Evolutionary conservation across 2,329 filamentous ascomycete genomes (phyloP).

Genomic region (Pseudogymnoascus sp.): DNA sequence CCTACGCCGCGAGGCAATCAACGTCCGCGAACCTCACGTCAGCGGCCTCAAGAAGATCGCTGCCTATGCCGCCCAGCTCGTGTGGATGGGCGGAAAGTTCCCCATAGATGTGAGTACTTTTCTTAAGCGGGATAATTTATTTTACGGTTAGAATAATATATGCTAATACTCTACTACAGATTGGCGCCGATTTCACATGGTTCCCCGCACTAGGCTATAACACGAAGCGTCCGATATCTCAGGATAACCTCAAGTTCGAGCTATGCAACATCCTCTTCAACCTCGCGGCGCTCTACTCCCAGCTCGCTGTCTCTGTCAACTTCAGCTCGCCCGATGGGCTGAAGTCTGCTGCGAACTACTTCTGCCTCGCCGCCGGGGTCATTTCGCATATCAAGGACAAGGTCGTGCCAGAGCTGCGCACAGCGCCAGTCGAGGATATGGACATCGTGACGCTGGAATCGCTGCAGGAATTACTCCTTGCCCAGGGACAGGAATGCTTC

Average conservation of each 20-base stretch:
- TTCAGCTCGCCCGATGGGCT: constrained; percentile 72
- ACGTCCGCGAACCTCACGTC: constrained; percentile 77
- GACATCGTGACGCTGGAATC: constrained; percentile 79
- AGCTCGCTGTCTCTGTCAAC: constrained; percentile 76
- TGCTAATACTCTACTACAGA: constrained; percentile 38
- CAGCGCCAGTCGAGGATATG: constrained; percentile 89
- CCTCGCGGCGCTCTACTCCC: constrained; percentile 84
- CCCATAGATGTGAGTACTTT: constrained; percentile 67
- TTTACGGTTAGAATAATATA: neutral
- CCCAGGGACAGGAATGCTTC: constrained; percentile 93
- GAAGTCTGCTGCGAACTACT: constrained; percentile 82
- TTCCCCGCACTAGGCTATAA: constrained; percentile 91
- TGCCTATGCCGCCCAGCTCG: constrained; percentile 82
- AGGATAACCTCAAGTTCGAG: constrained; percentile 68
- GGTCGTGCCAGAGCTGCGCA: constrained; percentile 73
- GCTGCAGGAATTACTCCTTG: constrained; percentile 73
- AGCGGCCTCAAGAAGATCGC: constrained; percentile 85
- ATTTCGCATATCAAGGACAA: constrained; percentile 67
- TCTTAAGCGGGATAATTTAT: neutral
- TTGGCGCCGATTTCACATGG: constrained; percentile 94
- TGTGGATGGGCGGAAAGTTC: constrained; percentile 92
- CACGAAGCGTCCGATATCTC: constrained; percentile 59
- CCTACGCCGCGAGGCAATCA: constrained; percentile 76
- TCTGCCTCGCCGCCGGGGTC: constrained; percentile 78
- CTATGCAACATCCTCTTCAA: constrained; percentile 91